Evolutionary conservation across 345 rosid genomes (phyloP).

Genomic region (Gossypium stocksii): DNA sequence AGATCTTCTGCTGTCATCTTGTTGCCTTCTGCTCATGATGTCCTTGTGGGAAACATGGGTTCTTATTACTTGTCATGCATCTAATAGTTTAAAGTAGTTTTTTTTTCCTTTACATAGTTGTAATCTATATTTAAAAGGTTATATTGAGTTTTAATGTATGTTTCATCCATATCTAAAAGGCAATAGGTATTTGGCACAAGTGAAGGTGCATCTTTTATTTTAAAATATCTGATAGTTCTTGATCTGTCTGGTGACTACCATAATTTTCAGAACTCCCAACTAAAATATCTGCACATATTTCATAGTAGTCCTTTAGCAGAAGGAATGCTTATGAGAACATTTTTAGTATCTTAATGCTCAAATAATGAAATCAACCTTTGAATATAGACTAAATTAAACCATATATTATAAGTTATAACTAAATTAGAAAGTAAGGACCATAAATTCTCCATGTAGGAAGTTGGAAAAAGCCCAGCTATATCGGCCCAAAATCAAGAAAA

Average conservation of each 20-base stretch:
- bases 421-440: not conserved
- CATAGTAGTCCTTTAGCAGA: not conserved
- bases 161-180: not conserved
- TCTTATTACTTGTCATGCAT: not conserved
- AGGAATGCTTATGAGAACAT: not conserved
- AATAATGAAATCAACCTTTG: not conserved
- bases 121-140: not conserved
- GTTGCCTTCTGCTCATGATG: not conserved
- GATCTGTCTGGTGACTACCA: not conserved
- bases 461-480: not conserved
- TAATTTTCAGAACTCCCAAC: not conserved
- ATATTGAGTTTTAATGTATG: not conserved
- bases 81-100: not conserved
- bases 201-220: not conserved
- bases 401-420: not conserved
- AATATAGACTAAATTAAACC: not conserved
- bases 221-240: not conserved
- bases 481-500: not conserved
- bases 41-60: not conserved
- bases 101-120: not conserved
- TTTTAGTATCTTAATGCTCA: not conserved
- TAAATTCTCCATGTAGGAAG: not conserved
- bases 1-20: not conserved
- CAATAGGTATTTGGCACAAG: not conserved
- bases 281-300: not conserved